Evolutionary conservation across 129 eudicot genomes (phyloP).

Genomic region (Arctium lappa): DNA sequence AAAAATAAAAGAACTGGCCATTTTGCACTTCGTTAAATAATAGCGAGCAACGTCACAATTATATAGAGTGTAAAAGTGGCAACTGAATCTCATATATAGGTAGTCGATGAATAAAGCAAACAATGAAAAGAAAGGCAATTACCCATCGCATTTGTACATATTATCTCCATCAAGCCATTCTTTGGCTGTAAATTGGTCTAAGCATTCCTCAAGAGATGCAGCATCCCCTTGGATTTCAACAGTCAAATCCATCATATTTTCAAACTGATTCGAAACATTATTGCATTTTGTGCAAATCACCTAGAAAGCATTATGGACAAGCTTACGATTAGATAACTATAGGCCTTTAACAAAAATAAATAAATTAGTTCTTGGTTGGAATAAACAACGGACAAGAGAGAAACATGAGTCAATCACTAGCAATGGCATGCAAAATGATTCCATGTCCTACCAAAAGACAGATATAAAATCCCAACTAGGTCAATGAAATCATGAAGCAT

Average conservation of each 20-base stretch:
- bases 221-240: slow-evolving; percentile 97
- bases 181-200: slow-evolving; percentile 80
- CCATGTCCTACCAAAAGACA: neutral
- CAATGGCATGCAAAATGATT: neutral
- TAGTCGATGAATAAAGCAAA: neutral
- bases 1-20: neutral
- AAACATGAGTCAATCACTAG: neutral
- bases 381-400: neutral
- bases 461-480: neutral
- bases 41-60: neutral
- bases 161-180: slow-evolving; percentile 95
- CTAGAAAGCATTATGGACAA: slow-evolving; percentile 33
- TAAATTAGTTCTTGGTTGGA: neutral
- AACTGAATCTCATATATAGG: slow-evolving; percentile 3
- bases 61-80: neutral
- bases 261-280: slow-evolving; percentile 77
- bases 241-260: slow-evolving; percentile 95
- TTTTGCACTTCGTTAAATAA: neutral
- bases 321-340: slow-evolving; percentile 1
- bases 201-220: slow-evolving; percentile 83
- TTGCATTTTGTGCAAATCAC: slow-evolving; percentile 78
- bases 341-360: neutral
- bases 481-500: neutral
- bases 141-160: slow-evolving; percentile 92
- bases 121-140: slow-evolving; percentile 18